Evolutionary conservation across 2,329 filamentous ascomycete genomes (phyloP).

Genomic region (Orbilia blumenaviensis): DNA sequence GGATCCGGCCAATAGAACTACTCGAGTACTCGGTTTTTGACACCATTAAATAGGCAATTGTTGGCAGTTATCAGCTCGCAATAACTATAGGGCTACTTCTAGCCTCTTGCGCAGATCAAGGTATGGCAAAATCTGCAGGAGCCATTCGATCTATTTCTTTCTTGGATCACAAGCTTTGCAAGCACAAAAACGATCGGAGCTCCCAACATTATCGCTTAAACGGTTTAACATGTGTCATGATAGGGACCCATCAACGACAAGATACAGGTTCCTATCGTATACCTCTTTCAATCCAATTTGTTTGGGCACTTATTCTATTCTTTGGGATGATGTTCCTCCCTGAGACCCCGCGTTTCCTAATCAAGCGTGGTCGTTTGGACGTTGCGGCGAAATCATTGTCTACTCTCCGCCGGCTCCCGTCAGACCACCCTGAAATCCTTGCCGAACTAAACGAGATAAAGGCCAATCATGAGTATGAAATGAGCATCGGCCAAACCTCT

Average conservation of each 20-base stretch:
- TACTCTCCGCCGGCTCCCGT: constrained; percentile 69
- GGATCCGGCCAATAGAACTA: too few species aligned
- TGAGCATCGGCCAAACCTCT: constrained; percentile 67
- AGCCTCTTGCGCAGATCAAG: constrained; percentile 74
- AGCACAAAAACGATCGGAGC: too few species aligned
- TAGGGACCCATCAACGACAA: constrained; percentile 67
- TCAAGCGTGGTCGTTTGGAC: constrained; percentile 71
- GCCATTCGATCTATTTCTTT: too few species aligned
- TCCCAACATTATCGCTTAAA: not conserved
- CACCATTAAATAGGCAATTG: constrained; percentile 63
- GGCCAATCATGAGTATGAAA: constrained; percentile 78
- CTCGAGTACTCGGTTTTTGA: too few species aligned
- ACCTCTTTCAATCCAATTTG: constrained; percentile 76
- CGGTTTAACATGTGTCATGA: not conserved
- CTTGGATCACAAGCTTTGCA: too few species aligned
- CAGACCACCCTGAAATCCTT: constrained; percentile 68
- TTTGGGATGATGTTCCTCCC: constrained; percentile 75
- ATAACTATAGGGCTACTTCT: constrained; percentile 77
- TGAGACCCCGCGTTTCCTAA: constrained; percentile 77
- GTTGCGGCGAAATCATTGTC: constrained; percentile 71
- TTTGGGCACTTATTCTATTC: constrained; percentile 75
- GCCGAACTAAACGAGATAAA: constrained; percentile 74
- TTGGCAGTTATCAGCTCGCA: constrained; percentile 78
- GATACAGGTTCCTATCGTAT: constrained; percentile 76
- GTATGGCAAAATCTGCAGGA: too few species aligned